Conservation (phyloP, 2,329 filamentous ascomycete genomes). For the Fusarium graminum region DNA sequence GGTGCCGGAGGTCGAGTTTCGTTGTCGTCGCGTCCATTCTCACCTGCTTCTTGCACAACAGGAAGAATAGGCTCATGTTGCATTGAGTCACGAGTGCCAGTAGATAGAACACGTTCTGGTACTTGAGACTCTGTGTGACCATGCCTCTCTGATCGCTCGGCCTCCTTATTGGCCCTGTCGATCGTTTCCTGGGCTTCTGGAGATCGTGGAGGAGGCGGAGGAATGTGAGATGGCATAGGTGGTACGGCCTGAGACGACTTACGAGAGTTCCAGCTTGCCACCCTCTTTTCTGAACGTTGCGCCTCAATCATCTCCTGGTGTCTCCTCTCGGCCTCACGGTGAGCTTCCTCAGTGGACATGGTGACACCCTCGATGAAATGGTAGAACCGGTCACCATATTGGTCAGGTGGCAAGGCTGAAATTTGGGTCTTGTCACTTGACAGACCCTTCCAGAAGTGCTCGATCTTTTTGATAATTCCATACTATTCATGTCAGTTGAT, state of each 20-base stretch:
- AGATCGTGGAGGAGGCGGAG: slow-evolving; percentile 57
- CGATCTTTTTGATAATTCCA: slow-evolving; percentile 91
- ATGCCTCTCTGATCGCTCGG: slow-evolving; percentile 52
- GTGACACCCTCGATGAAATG: slow-evolving; percentile 92
- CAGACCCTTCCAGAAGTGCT: slow-evolving; percentile 97
- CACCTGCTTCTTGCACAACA: slow-evolving; percentile 90
- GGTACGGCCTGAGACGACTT: slow-evolving; percentile 55
- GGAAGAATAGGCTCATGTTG: slow-evolving; percentile 73
- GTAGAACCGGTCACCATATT: slow-evolving; percentile 94
- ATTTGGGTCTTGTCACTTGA: slow-evolving; percentile 87
- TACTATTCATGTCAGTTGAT: slow-evolving; percentile 70
- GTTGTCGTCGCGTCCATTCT: slow-evolving; percentile 63
- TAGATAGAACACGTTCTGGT: slow-evolving; percentile 70
- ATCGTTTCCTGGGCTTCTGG: slow-evolving; percentile 58
- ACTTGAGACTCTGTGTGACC: slow-evolving; percentile 62
- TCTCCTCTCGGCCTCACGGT: slow-evolving; percentile 71
- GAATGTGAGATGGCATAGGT: slow-evolving; percentile 61
- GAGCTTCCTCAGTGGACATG: slow-evolving; percentile 87
- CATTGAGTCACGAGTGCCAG: slow-evolving; percentile 66
- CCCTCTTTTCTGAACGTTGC: slow-evolving; percentile 53
- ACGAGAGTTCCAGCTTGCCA: slow-evolving; percentile 56
- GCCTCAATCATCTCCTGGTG: slow-evolving; percentile 69
- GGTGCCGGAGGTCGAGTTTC: slow-evolving; percentile 58
- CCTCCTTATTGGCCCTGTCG: slow-evolving; percentile 57
- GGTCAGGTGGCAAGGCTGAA: slow-evolving; percentile 88